Base-by-base conservation (phyloP, 805 yeast species). In the Pichia cephalocereana region DNA sequence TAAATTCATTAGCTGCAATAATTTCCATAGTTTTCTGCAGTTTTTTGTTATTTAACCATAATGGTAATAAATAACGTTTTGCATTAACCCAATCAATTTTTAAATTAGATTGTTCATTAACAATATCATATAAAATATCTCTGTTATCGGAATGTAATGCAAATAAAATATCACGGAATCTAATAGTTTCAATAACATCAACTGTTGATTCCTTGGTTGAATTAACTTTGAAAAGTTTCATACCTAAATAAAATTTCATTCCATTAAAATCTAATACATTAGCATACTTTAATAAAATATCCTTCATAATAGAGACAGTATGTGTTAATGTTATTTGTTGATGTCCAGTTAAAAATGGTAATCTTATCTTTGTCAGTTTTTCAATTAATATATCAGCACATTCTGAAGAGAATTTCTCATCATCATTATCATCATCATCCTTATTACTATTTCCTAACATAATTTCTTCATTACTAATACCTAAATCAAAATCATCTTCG, bases 261-360 rank as follows among this genome's bases (percentile, higher is more conserved):
- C 95, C 96, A 62, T 83, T 83, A 38, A 67, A 65, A 59, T 83
- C 91, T 27, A 81, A 59, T 8, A 73, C 56, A 12, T 64, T 57
- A 38, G 69, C 70, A 41, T 63, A 61, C 40, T 70, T 71, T 45
- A 70, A 70, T 14, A 72, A 71, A 6, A 86, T 72, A 17, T 77
- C 79, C 26, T 72, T 70, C 27, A 86, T 68, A 2, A 89, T 82
- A 43, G 77, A 81, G 7, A 87, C 70, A 2, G 87, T 79, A 15
- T 86, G 78, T 2, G 83, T 71, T 28, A 90, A 71, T 0, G 96
- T 88, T 30, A 83, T 80, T 59, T 90, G 98, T 62, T 90, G 96
- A 66, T 90, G 97, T 51, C 96, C 79, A 0, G 96, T 88, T 30
- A 90, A 62, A 52, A 82, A 82, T 0, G 96, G 96, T 28, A 90